A percentile compares a stretch with the other conserved stretches of the same genome.
phyloP scores from a whole-genome alignment of 345 rosid species.

The Syzygium aromaticum region DNA sequence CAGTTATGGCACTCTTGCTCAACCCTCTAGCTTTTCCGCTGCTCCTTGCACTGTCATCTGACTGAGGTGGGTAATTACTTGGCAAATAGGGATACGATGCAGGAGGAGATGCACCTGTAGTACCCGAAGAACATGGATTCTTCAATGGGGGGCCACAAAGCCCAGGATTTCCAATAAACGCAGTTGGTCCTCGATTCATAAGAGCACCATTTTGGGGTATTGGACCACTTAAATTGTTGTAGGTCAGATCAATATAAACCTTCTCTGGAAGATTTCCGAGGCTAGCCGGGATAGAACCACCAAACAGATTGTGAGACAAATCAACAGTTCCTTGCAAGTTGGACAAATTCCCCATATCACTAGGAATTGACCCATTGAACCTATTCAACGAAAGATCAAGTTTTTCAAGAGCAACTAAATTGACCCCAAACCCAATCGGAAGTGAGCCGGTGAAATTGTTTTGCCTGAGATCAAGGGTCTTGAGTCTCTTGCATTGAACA shows the following conservation, averaged over 20 bases:
- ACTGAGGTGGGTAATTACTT: constrained; percentile 33
- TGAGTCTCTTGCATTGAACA: constrained; percentile 69
- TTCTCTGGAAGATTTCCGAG: constrained; percentile 86
- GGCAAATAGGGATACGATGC: constrained; percentile 73
- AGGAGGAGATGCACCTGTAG: constrained; percentile 35
- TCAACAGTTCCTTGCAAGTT: constrained; percentile 92
- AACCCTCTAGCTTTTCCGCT: constrained; percentile 44
- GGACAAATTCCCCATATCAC: constrained; percentile 74
- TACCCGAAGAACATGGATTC: constrained; percentile 50
- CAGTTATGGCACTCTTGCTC: constrained; percentile 52
- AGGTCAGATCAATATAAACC: constrained; percentile 88
- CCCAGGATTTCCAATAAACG: constrained; percentile 78
- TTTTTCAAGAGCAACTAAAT: constrained; percentile 57
- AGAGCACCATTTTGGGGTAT: constrained; percentile 95
- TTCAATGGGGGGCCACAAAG: constrained; percentile 93
- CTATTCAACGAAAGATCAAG: constrained; percentile 78
- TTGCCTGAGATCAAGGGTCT: constrained; percentile 61
- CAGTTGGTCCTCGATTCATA: constrained; percentile 90
- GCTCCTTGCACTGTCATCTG: constrained; percentile 20
- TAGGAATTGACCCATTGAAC: constrained; percentile 63
- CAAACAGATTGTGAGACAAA: constrained; percentile 75
- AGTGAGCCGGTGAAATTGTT: constrained; percentile 74
- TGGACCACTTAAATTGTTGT: constrained; percentile 82
- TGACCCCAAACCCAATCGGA: constrained; percentile 61
- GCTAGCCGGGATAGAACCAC: constrained; percentile 72